A percentile compares a stretch with the other conserved stretches of the same genome.
These are phyloP conservation scores for Barnettozyma pratensis DNA, from an alignment of 805 yeast genomes.

Conservation along the genomic window DNA sequence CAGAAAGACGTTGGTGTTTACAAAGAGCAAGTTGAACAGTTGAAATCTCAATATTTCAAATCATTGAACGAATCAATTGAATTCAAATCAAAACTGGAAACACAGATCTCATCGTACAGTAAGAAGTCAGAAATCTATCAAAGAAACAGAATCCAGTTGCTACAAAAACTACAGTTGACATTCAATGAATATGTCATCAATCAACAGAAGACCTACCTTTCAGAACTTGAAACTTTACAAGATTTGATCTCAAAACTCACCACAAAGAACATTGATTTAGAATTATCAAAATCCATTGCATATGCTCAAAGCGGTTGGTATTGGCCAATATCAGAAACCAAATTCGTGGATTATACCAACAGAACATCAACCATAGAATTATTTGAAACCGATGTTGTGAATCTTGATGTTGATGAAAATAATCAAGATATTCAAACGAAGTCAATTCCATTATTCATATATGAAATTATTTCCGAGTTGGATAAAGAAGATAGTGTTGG, in stretches of 20 bases:
- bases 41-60: constrained; percentile 8
- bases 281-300: constrained; percentile 6
- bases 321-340: constrained; percentile 21
- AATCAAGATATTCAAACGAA: constrained; percentile 9
- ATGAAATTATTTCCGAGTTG: constrained; percentile 6
- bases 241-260: background rate
- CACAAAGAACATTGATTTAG: constrained; percentile 6
- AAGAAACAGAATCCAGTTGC: constrained; percentile 13
- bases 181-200: constrained; percentile 10
- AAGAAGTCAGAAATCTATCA: constrained; percentile 16
- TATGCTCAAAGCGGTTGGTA: constrained; percentile 17
- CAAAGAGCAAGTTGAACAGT: constrained; percentile 8
- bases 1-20: constrained; percentile 7
- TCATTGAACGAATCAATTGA: constrained; percentile 2
- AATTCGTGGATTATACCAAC: constrained; percentile 7
- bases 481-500: constrained; percentile 7
- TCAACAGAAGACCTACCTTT: constrained; percentile 3
- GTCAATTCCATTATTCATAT: constrained; percentile 19
- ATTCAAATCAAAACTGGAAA: constrained; percentile 12
- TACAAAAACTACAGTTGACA: constrained; percentile 7
- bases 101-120: constrained; percentile 1
- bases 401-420: constrained; percentile 5
- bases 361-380: constrained; percentile 3
- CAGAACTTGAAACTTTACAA: constrained; percentile 1
- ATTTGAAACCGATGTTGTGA: constrained; percentile 22